Percentiles rank a stretch among this genome's conserved stretches.
phyloP scores from a whole-genome alignment of 805 yeast species.

The Wickerhamomyces bisporus region DNA sequence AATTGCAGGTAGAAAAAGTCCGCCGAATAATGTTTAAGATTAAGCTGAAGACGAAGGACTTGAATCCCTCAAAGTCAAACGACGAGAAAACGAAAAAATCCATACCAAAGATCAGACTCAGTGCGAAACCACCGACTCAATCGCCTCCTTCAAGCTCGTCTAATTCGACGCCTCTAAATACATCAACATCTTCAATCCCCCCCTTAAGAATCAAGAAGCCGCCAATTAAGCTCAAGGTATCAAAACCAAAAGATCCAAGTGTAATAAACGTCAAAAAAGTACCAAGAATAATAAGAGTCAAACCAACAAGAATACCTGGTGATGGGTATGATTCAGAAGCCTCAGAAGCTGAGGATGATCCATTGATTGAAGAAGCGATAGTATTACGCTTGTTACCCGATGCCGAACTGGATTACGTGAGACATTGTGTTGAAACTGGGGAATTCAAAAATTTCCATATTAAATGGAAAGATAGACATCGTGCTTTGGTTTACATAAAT shows the following conservation, averaged over 20 bases:
- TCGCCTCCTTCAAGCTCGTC: neutral
- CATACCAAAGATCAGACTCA: constrained; percentile 3
- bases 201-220: neutral
- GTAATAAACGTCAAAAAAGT: constrained; percentile 2
- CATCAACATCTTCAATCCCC: too few species aligned
- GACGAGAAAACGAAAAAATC: constrained; percentile 2
- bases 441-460: constrained; percentile 68
- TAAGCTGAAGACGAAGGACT: constrained; percentile 15
- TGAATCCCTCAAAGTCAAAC: constrained; percentile 9
- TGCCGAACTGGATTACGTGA: constrained; percentile 63
- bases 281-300: constrained; percentile 44
- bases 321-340: constrained; percentile 98
- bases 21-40: constrained; percentile 14
- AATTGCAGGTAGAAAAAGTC: neutral
- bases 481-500: constrained; percentile 73
- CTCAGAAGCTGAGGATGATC: constrained; percentile 93
- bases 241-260: neutral
- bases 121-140: constrained; percentile 3
- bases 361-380: constrained; percentile 82
- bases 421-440: constrained; percentile 71
- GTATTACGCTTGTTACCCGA: constrained; percentile 70
- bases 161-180: neutral
- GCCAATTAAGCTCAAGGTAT: neutral
- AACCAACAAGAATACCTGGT: constrained; percentile 70
- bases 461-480: constrained; percentile 76